These are phyloP conservation scores for Haplosporangium sp. DNA, from an alignment of 371 early-diverging fungal species.

Conservation along the genomic window DNA sequence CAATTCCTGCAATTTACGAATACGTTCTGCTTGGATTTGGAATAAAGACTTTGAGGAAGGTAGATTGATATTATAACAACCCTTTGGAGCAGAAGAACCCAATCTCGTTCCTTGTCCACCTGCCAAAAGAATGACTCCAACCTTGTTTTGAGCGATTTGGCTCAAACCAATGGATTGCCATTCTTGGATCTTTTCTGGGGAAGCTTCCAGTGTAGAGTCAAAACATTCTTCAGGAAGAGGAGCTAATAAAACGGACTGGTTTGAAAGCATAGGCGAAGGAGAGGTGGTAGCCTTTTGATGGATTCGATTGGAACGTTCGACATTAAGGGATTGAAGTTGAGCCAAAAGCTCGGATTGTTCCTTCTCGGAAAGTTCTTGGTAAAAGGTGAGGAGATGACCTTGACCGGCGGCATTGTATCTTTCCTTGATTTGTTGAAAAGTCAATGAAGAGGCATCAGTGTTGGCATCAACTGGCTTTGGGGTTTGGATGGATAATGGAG, in stretches of 20 bases:
- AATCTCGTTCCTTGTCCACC: conserved; percentile 94
- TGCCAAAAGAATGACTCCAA: conserved; percentile 94
- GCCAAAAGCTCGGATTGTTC: conserved; percentile 70
- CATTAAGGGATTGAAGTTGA: conserved; percentile 82
- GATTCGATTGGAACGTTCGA: conserved; percentile 83
- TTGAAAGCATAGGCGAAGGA: conserved; percentile 58
- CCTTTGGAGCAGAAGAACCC: conserved; percentile 91
- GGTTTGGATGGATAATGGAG: conserved; percentile 42
- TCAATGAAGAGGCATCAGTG: conserved; percentile 9
- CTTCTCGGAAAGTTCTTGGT: conserved; percentile 70
- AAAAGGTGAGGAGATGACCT: conserved; percentile 90
- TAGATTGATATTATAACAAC: conserved; percentile 92
- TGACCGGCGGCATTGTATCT: conserved; percentile 84
- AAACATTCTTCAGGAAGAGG: conserved; percentile 84
- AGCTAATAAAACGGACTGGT: conserved; percentile 65
- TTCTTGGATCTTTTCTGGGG: conserved; percentile 65
- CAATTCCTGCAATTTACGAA: conserved; percentile 83
- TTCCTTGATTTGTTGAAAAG: conserved; percentile 57
- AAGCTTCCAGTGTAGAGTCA: conserved; percentile 77
- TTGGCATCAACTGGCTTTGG: conserved; percentile 32
- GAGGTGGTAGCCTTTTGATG: conserved; percentile 76
- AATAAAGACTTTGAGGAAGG: conserved; percentile 91
- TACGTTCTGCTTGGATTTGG: conserved; percentile 94
- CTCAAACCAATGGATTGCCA: conserved; percentile 85
- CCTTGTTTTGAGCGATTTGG: conserved; percentile 86